Base-by-base conservation (phyloP, 768 basidiomycete genomes). In the Collybia sordida region DNA sequence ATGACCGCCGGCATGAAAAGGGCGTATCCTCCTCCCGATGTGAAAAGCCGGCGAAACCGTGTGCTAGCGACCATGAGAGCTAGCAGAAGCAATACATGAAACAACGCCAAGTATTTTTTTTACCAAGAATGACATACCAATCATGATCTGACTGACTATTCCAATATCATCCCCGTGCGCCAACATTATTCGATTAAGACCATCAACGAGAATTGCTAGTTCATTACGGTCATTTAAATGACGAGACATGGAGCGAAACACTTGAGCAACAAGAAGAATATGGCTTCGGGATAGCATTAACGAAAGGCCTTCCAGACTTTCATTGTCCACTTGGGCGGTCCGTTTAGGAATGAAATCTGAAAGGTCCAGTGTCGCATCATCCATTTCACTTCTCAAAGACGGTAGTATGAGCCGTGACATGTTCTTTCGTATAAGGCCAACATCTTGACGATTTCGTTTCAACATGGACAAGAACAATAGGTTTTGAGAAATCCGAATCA, bases 1-100 rank as follows among this genome's bases (percentile, higher is more conserved):
- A 88, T 64, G 11, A 92, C 67, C 3, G 78, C 76, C 0, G 87
- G 84, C 77, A 92, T 85, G 65, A 90, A 89, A 22, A 91, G 72
- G 3, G 78, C 78, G 61, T 88, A 92, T 21, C 83, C 87, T 24
- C 81, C 81, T 14, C 83, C 83, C 2, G 85, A 81, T 6, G 80
- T 80, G 63, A 91, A 88, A 17, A 92, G 64, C n/a, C 89, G 80
- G 24, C 81, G 76, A 59, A 90, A 92, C 15, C 89, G 81, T 6
- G 87, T 87, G 44, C 82, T 85, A 0, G 88, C 89, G 14, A 83
- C 78, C 84, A 89, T 85, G 24, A 86, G 73, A 5, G 82, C 88
- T 87, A 50, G 2, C 14, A 44, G 17, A 51, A 21, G 22, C 19
- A 2, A 31, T 14, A 31, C 9, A 11, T 31, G 31, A 31, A 12